Conservation (phyloP, 129 eudicot genomes). For the Chrysanthemum lavandulifolium region DNA sequence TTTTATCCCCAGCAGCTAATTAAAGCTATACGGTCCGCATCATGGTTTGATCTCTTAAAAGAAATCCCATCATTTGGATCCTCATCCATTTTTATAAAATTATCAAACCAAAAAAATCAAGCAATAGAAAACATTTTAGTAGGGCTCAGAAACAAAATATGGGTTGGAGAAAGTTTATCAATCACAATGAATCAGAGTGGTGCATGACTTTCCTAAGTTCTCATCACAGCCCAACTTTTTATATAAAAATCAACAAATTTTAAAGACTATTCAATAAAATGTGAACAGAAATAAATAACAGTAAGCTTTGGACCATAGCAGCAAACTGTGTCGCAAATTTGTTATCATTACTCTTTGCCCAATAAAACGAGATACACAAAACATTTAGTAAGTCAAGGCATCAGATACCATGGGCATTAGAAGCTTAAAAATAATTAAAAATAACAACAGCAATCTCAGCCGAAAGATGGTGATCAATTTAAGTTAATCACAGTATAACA, state of each 20-base stretch:
- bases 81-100: background rate
- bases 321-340: slow-evolving; percentile 85
- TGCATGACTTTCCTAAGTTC: slow-evolving; percentile 34
- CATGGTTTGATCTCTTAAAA: slow-evolving; percentile 20
- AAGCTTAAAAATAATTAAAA: background rate
- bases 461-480: slow-evolving; percentile 72
- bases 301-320: slow-evolving; percentile 40
- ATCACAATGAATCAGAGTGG: slow-evolving; percentile 33
- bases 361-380: slow-evolving; percentile 42
- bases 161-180: slow-evolving; percentile 36
- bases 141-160: slow-evolving; percentile 23
- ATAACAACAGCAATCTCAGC: slow-evolving; percentile 49
- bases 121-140: background rate
- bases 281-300: slow-evolving; percentile 64
- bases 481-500: slow-evolving; percentile 43
- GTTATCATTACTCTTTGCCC: slow-evolving; percentile 57
- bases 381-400: slow-evolving; percentile 39
- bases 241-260: background rate
- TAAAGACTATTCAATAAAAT: background rate
- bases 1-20: slow-evolving; percentile 24
- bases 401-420: slow-evolving; percentile 55
- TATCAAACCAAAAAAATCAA: too few relatives aligned
- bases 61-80: slow-evolving; percentile 22
- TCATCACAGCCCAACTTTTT: slow-evolving; percentile 20
- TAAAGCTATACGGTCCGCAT: slow-evolving; percentile 37